A percentile compares a stretch with the other conserved stretches of the same genome.
Evolutionary conservation across 176 grass and related monocot species (phyloP).

Genomic region (Oryza australiensis): DNA sequence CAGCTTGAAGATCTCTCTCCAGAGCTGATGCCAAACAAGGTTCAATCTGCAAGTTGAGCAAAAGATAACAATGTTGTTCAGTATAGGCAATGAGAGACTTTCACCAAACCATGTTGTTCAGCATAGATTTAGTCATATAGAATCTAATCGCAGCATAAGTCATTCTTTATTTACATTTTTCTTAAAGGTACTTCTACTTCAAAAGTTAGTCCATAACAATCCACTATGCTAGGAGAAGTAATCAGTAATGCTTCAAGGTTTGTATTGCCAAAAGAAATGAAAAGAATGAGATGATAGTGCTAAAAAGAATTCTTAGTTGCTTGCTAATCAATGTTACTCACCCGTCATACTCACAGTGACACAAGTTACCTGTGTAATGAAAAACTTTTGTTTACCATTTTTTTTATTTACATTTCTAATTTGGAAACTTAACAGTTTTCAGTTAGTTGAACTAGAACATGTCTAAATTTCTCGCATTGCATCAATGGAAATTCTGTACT

Average conservation of each 20-base stretch:
- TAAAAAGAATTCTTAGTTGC: background rate
- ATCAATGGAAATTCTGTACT: slow-evolving; percentile 29
- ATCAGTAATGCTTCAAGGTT: background rate
- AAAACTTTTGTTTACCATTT: background rate
- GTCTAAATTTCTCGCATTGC: slow-evolving; percentile 22
- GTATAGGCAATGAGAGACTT: background rate
- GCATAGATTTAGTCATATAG: background rate
- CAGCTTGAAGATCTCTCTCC: slow-evolving; percentile 24
- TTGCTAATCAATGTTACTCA: background rate
- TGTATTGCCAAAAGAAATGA: background rate
- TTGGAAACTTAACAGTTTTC: slow-evolving; percentile 1
- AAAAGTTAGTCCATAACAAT: slow-evolving; percentile 18
- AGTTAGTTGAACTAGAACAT: slow-evolving; percentile 12
- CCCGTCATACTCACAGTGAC: background rate
- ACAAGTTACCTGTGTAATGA: background rate
- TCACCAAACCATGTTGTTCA: slow-evolving; percentile 6
- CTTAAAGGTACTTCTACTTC: slow-evolving; percentile 24
- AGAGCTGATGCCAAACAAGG: slow-evolving; percentile 21
- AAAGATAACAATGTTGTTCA: background rate
- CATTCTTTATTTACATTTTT: slow-evolving; percentile 18
- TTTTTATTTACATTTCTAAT: slow-evolving; percentile 5
- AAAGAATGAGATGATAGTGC: background rate
- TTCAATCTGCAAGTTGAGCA: slow-evolving; percentile 30
- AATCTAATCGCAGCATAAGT: background rate
- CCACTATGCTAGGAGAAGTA: background rate